Evolutionary conservation across 225 moss, liverwort and hornwort species (phyloP).

Genomic region (Ulota crispa): DNA sequence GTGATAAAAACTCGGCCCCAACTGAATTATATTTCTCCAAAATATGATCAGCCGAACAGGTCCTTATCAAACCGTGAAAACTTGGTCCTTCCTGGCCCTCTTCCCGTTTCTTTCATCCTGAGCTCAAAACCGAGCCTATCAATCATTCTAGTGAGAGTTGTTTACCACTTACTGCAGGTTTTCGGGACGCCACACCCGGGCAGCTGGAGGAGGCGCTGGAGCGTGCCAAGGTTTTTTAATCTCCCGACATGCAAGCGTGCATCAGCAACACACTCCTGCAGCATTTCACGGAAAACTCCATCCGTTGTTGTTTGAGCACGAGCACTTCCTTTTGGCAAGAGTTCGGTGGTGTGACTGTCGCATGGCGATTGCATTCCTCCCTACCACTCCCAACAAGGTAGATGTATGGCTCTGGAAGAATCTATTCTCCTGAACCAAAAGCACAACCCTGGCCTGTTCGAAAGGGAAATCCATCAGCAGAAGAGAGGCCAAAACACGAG

Average conservation of each 20-base stretch:
- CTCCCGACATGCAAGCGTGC: constrained; percentile 27
- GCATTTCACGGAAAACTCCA: constrained; percentile 38
- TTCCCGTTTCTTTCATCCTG: not conserved
- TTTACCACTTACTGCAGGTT: constrained; percentile 31
- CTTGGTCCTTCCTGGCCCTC: not conserved
- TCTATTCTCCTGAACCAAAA: too few relatives aligned
- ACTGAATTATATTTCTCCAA: too few relatives aligned
- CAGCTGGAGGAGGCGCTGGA: constrained; percentile 44
- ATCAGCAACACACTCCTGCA: constrained; percentile 43
- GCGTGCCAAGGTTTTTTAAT: constrained; percentile 26
- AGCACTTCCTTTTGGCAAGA: constrained; percentile 36
- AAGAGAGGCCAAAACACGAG: too few relatives aligned
- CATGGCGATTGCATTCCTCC: too few relatives aligned
- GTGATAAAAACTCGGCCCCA: too few relatives aligned
- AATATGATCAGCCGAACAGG: too few relatives aligned
- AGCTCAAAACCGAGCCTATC: not conserved
- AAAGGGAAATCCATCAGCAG: too few relatives aligned
- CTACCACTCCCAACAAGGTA: too few relatives aligned
- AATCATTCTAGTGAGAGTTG: not conserved
- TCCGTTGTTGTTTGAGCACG: constrained; percentile 57
- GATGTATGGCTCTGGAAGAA: too few relatives aligned
- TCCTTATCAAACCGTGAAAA: not conserved
- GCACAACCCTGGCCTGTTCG: too few relatives aligned
- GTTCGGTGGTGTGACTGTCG: constrained; percentile 46
- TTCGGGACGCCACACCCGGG: constrained; percentile 28